Conservation (phyloP, 805 yeast species). For the Saturnispora galanensis region DNA sequence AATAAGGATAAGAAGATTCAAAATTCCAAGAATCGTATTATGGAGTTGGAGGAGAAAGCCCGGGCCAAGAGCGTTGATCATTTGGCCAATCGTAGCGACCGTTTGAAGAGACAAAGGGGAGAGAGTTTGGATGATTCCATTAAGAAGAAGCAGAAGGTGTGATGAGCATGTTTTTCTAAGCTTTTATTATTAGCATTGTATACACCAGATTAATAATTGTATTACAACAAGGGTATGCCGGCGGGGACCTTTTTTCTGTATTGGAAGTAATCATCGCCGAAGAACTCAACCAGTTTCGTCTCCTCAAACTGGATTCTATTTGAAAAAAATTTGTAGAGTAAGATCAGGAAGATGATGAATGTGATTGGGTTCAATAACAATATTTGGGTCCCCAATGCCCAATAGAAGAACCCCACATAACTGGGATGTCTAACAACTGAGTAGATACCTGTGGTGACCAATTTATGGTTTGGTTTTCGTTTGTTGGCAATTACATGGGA, state of each 20-base stretch:
- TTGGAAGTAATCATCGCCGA: conserved; percentile 51
- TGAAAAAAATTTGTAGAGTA: conserved; percentile 60
- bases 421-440: conserved; percentile 71
- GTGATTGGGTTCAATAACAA: conserved; percentile 59
- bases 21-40: no score
- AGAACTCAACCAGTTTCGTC: conserved; percentile 48
- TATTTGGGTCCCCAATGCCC: conserved; percentile 85
- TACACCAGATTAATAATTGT: not conserved
- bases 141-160: not conserved
- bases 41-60: not conserved
- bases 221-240: conserved; percentile 53
- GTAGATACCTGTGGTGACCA: conserved; percentile 73
- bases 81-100: not conserved
- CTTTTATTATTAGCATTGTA: no score
- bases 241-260: conserved; percentile 44
- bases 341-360: conserved; percentile 39
- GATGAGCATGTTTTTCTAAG: not conserved
- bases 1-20: no score
- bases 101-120: not conserved
- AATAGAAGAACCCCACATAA: conserved; percentile 83
- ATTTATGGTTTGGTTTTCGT: conserved; percentile 44
- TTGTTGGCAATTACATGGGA: conserved; percentile 63
- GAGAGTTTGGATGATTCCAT: not conserved
- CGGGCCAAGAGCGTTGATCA: not conserved
- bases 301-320: conserved; percentile 69